Base-by-base conservation (phyloP, 176 grass and related monocot species). In the Lolium multiflorum region DNA sequence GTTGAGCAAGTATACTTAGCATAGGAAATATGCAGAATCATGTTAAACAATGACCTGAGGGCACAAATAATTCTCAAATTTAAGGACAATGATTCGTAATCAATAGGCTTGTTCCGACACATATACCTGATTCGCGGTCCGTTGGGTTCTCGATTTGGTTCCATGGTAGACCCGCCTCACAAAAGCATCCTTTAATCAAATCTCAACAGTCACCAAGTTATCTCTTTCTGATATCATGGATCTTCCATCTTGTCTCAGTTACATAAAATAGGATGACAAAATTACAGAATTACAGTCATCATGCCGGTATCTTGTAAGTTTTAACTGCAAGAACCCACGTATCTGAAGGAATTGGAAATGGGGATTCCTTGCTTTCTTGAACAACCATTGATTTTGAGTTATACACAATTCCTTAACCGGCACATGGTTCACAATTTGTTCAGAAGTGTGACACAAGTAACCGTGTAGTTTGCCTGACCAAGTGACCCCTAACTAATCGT, bases 151-250 rank as follows among this genome's bases (percentile, higher is more conserved):
- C 65, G 3, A 69, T 69, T 69, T 10, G 65, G 31, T 35, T 35
- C 31, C 31, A 35, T 35, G 31, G 65, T 39, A 39, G 6, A 69
- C 31, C 31, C 16, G 39, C 65, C 35, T 69, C 65, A 10, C 35
- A 10, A 69, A 69, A 69, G 71, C 28, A 85, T 77, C 58, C 12
- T 77, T 85, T 66, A 48, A 65, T 77, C 71, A 26, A 51, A 49
- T 4, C 11, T 77, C 20, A 77, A 48, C 76, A 77, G 46, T 75
- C 56, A 76, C 44, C 18, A 18, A 84, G n/a, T 38, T 84, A 3
- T 47, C 58, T 84, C 79, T 35, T 66, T 84, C 14, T 61, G 12
- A 50, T 44, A 22, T 76, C 17, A 54, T 39, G 26, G 62, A 52
- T 24, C 73, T 77, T 35, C 50, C 22, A 43, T 22, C 14, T 41